Conservation (phyloP, 1,284 basidiomycete genomes). For the Hypsizygus ulmarius region DNA sequence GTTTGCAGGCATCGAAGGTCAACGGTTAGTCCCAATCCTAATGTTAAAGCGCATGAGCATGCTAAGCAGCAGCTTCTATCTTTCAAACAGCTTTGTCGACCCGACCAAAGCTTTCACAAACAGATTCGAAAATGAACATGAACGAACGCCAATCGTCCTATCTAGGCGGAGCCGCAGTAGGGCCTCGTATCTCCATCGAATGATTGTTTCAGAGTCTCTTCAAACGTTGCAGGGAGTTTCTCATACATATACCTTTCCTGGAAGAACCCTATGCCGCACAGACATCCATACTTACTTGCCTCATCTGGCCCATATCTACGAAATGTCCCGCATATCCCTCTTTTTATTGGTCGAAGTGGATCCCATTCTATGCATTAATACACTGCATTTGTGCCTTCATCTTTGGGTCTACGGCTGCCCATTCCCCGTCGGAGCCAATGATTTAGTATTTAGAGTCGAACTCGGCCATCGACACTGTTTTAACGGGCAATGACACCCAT, state of each 20-base stretch:
- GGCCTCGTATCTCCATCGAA: conserved; percentile 50
- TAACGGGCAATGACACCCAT: too few species aligned
- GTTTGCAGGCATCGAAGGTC: conserved; percentile 65
- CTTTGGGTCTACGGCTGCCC: too few species aligned
- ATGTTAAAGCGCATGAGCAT: conserved; percentile 22
- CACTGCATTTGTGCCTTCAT: too few species aligned
- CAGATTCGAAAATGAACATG: conserved; percentile 41
- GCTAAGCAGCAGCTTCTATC: conserved; percentile 13
- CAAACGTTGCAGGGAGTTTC: neutral
- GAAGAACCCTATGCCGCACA: too few species aligned
- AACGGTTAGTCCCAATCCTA: conserved; percentile 57
- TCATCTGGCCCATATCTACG: too few species aligned
- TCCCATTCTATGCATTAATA: too few species aligned
- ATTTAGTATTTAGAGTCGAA: too few species aligned
- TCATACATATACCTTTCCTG: neutral
- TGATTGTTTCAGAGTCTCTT: conserved; percentile 21
- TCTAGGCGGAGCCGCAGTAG: conserved; percentile 36
- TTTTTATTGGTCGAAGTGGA: too few species aligned
- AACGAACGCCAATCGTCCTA: conserved; percentile 41
- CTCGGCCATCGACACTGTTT: too few species aligned
- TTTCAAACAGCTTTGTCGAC: conserved; percentile 45
- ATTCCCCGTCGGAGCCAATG: too few species aligned
- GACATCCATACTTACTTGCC: too few species aligned
- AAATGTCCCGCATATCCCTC: too few species aligned
- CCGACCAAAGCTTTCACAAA: conserved; percentile 43